These are phyloP conservation scores for Quercus bicolor DNA, from an alignment of 306 rosid genomes.

Conservation along the genomic window DNA sequence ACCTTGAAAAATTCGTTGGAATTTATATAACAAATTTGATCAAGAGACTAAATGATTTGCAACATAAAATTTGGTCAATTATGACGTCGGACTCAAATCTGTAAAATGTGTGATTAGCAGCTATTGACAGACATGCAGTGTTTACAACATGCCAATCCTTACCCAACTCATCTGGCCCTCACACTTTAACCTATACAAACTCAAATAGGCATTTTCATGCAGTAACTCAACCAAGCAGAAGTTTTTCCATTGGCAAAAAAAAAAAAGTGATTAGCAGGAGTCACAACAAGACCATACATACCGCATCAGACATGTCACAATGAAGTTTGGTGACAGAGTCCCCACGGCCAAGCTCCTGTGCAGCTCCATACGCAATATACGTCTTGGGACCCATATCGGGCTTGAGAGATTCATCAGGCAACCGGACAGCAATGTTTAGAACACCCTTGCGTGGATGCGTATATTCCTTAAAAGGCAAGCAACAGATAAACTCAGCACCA, in stretches of 20 bases:
- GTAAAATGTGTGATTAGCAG: too few relatives aligned
- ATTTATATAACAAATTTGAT: neutral
- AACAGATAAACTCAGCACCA: conserved; percentile 63
- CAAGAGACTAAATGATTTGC: neutral
- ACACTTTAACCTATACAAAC: neutral
- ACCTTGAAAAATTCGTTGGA: neutral
- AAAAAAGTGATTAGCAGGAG: neutral
- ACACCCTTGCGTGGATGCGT: conserved; percentile 57
- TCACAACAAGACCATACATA: conserved; percentile 29
- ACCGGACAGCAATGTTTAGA: conserved; percentile 52
- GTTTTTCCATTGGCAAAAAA: neutral
- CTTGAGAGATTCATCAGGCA: conserved; percentile 28
- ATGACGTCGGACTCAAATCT: fast-evolving
- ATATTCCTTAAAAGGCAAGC: conserved; percentile 72
- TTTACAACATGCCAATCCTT: neutral
- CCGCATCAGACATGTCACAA: conserved; percentile 92
- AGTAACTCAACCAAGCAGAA: neutral
- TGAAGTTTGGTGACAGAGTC: conserved; percentile 95
- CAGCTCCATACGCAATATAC: conserved; percentile 80
- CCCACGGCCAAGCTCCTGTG: conserved; percentile 88
- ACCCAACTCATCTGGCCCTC: neutral
- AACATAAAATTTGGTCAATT: too few relatives aligned
- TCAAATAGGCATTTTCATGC: neutral
- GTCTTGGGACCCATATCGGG: conserved; percentile 96
- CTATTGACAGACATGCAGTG: too few relatives aligned